These are phyloP conservation scores for Phytophthora fragariae DNA, from an alignment of 352 stramenopile genomes.

Conservation along the genomic window DNA sequence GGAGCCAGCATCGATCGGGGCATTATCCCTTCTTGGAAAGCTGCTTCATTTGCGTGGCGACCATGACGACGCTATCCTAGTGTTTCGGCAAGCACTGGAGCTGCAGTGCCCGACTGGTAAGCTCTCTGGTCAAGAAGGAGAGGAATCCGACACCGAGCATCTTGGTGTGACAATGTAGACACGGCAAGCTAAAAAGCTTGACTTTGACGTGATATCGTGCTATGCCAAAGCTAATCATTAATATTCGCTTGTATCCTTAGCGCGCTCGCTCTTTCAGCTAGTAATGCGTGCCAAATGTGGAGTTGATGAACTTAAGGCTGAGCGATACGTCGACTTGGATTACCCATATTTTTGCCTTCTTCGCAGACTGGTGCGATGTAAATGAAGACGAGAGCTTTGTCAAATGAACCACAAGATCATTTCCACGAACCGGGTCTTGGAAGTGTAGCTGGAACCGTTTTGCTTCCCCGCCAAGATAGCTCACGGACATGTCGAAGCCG, in stretches of 20 bases:
- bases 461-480: constrained; percentile 9
- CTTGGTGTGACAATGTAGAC: constrained; percentile 38
- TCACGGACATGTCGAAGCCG: constrained; percentile 31
- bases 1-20: constrained; percentile 56
- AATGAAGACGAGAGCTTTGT: constrained; percentile 28
- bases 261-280: constrained; percentile 1
- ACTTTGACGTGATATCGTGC: constrained; percentile 14
- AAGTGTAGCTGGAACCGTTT: constrained; percentile 33
- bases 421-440: constrained; percentile 39
- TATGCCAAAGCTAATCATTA: constrained; percentile 12
- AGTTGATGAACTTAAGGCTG: constrained; percentile 58
- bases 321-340: constrained; percentile 51
- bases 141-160: constrained; percentile 23
- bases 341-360: constrained; percentile 26
- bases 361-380: constrained; percentile 34
- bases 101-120: constrained; percentile 52
- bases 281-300: constrained; percentile 58
- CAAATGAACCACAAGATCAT: constrained; percentile 32
- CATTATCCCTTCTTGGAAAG: constrained; percentile 67
- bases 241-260: constrained; percentile 12
- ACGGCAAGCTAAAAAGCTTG: constrained; percentile 26
- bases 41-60: constrained; percentile 69
- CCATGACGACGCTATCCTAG: constrained; percentile 73
- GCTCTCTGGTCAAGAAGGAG: constrained; percentile 3
- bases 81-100: constrained; percentile 67